Evolutionary conservation across 352 stramenopile genomes (phyloP).

Genomic region (Aphanomyces invadans): DNA sequence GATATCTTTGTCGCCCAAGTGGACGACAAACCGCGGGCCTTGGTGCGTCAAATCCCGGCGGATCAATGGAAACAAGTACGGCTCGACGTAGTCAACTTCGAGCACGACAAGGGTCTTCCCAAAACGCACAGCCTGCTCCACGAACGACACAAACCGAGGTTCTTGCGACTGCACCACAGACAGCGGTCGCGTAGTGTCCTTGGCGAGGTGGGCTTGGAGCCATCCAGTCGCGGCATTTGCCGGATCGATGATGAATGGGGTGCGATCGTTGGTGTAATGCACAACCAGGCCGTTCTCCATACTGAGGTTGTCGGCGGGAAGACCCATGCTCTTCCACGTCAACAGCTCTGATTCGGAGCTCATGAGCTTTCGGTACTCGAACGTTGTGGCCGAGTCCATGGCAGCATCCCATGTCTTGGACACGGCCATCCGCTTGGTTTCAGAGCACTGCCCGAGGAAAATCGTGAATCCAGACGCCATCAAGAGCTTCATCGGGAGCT

Average conservation of each 20-base stretch:
- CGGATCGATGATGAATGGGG: conserved; percentile 94
- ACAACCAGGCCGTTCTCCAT: conserved; percentile 93
- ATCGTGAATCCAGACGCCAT: conserved; percentile 89
- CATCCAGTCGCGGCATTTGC: conserved; percentile 81
- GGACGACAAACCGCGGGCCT: conserved; percentile 86
- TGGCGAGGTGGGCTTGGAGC: conserved; percentile 85
- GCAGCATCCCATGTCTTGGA: conserved; percentile 75
- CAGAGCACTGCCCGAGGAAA: conserved; percentile 88
- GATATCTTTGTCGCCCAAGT: conserved; percentile 87
- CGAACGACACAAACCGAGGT: conserved; percentile 80
- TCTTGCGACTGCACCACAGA: conserved; percentile 85
- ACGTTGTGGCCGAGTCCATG: conserved; percentile 39
- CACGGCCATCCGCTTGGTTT: conserved; percentile 73
- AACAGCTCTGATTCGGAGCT: conserved; percentile 89
- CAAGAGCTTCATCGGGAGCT: conserved; percentile 86
- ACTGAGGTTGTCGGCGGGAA: conserved; percentile 88
- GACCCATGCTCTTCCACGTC: conserved; percentile 88
- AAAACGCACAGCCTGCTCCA: conserved; percentile 93
- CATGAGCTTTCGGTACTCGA: conserved; percentile 84
- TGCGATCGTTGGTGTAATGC: conserved; percentile 56
- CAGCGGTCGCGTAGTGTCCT: conserved; percentile 74
- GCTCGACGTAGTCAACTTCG: conserved; percentile 88
- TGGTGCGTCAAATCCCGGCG: conserved; percentile 86
- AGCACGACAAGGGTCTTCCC: conserved; percentile 93
- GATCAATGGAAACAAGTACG: conserved; percentile 89